Evolutionary conservation across 2,329 filamentous ascomycete species (phyloP), one percentile per base, ranked within the genome.

Genomic region (Nannizziopsis barbatae): DNA sequence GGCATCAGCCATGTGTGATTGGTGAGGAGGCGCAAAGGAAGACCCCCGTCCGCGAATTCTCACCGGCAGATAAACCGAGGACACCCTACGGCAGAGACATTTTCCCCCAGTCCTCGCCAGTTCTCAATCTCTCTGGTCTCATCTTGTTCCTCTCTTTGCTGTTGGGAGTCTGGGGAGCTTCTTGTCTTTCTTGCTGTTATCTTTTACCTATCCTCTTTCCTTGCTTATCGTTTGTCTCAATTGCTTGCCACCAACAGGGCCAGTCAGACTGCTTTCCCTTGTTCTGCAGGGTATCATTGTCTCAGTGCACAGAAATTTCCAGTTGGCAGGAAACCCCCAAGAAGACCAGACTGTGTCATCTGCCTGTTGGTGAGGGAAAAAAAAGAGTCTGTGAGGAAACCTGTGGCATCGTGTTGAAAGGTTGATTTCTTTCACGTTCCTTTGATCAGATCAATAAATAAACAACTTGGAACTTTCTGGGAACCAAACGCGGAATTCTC

Each of bases 391-490:
- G 11, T 30, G n/a, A 30, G 40, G 32, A 42, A 3, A 20, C 38
- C 15, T 22, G 38, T 14, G n/a, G 41, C 15, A 43, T 33, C 30
- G 22, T 27, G 22, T 27, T 27, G 9, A 31, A 22, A 17, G 27
- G 33, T 9, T 37, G 15, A 44, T 20, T 14, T 45, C 32, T 40
- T 33, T 39, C 27, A 32, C 22, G 4, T 11, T 31, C 22, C 22
- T 27, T 17, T 38, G 20, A 38, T 38, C 43, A 39, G 35, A 44
- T 42, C 14, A 33, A 35, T 36, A 47, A 47, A 47, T 47, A 47
- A 47, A 47, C 45, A 47, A 27, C 38, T 27, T 27, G 3, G 4
- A 27, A 27, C 22, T 27, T 27, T 27, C 22, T 27, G 22, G 22
- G 22, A n/a, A 27, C 15, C 37, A 36, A 37, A 35, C 38, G 27